Evolutionary conservation across 108 stramenopile genomes (phyloP), one percentile per base, ranked within the genome.

Genomic region (Cyclotella atomus): DNA sequence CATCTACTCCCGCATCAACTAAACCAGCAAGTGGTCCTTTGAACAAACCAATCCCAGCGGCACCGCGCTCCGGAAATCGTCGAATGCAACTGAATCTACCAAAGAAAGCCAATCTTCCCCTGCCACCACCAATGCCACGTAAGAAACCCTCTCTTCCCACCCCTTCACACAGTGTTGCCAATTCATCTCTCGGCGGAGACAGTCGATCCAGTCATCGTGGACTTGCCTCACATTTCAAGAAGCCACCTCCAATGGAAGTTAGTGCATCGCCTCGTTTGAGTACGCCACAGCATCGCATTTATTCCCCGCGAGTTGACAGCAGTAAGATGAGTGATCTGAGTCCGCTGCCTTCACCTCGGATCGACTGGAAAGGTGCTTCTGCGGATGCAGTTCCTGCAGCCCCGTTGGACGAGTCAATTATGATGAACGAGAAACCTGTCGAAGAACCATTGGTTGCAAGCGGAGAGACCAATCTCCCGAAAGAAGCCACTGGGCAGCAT

Each of bases 161-260:
- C 5, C 24, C 62, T 8, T 25, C 41, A 1, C 41, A 15, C 33
- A 53, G 35, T 17, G 24, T 29, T 32, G 34, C 33, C 52, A 16
- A 46, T 29, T 53, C 49, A 5, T 36, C 50, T 24, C 25, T 43
- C 17, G 65, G 65, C 16, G 66, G 50, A 35, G 66, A 36, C 28
- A 54, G 66, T 38, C 52, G 66, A 35, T 53, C 52, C 52, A 53
- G 47, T 50, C 16, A 17, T 20, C 19, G 52, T 21, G 52, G 50
- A 38, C 12, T 23, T 28, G 64, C 46, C n/a, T 49, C 46, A 30
- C 64, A 33, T 65, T 65, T 65, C 20, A 61, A 61, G 60, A 61
- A 50, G 36, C 66, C 66, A 2, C 66, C 66, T 36, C 66, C 66
- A 30, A 36, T 68, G 35, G 66, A 68, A 68, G 66, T 68, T 17